Conservation (phyloP, 75 land plant genomes). For the Cryptomeria japonica region DNA sequence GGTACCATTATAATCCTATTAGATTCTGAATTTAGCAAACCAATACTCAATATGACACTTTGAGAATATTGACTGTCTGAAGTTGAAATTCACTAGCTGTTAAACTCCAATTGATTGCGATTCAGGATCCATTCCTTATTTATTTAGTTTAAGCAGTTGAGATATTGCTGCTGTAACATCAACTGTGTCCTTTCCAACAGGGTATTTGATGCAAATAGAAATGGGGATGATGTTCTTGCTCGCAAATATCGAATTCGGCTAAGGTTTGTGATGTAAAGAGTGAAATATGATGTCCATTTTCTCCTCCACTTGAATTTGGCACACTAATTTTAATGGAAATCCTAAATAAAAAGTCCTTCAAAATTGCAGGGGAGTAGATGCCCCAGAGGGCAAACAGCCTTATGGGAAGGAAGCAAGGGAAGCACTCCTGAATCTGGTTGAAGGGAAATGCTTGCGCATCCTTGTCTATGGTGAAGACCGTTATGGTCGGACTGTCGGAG, state of each 20-base stretch:
- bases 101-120: neutral
- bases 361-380: constrained; percentile 84
- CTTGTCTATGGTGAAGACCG: constrained; percentile 71
- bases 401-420: constrained; percentile 82
- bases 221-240: constrained; percentile 62
- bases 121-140: too few relatives aligned
- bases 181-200: constrained; percentile 26
- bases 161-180: neutral
- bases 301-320: neutral
- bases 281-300: neutral
- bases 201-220: constrained; percentile 38
- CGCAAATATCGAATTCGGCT: constrained; percentile 71
- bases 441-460: constrained; percentile 64
- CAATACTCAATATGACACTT: neutral
- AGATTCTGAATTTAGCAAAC: neutral
- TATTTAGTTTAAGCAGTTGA: neutral
- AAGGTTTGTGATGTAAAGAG: constrained; percentile 32
- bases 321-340: neutral
- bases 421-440: constrained; percentile 57
- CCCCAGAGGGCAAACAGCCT: constrained; percentile 87
- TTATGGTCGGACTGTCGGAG: constrained; percentile 82
- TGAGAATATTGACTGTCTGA: neutral
- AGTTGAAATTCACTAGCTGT: neutral
- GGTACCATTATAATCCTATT: neutral
- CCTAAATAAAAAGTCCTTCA: neutral